These are phyloP conservation scores for Didymellaceae sp. DNA, from an alignment of 2,329 filamentous ascomycete species.

Conservation along the genomic window DNA sequence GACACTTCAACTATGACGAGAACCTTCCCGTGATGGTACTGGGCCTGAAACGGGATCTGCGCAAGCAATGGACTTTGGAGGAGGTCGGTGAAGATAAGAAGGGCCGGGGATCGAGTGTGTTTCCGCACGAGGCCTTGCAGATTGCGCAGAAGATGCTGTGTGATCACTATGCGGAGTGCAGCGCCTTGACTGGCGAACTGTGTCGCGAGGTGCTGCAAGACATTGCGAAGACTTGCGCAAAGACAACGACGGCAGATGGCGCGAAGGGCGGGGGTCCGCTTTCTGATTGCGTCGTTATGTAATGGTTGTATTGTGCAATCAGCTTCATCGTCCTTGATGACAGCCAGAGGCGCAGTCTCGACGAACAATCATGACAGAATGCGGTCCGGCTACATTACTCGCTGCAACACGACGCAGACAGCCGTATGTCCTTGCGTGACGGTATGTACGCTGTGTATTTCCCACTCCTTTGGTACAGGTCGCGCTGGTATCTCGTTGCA, in stretches of 20 bases:
- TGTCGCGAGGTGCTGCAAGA: conserved; percentile 67
- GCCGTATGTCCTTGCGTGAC: too few species aligned
- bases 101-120: conserved; percentile 51
- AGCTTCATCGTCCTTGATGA: too few species aligned
- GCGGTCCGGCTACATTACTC: too few species aligned
- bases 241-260: conserved; percentile 62
- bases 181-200: conserved; percentile 65
- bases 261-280: conserved; percentile 53
- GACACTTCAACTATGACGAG: conserved; percentile 61
- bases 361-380: too few species aligned
- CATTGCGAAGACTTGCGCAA: conserved; percentile 63
- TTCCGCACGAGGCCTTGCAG: conserved; percentile 58
- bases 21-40: conserved; percentile 64
- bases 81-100: conserved; percentile 46
- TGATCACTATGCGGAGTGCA: conserved; percentile 69
- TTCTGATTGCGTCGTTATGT: conserved; percentile 32
- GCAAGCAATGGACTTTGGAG: conserved; percentile 51
- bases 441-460: too few species aligned
- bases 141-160: conserved; percentile 65
- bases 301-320: too few species aligned
- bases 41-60: conserved; percentile 64
- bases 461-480: too few species aligned
- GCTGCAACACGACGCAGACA: too few species aligned
- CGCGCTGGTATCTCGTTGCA: too few species aligned
- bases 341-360: too few species aligned